phyloP scores from a whole-genome alignment of 805 yeast species.

The Candida ipomoeae region DNA sequence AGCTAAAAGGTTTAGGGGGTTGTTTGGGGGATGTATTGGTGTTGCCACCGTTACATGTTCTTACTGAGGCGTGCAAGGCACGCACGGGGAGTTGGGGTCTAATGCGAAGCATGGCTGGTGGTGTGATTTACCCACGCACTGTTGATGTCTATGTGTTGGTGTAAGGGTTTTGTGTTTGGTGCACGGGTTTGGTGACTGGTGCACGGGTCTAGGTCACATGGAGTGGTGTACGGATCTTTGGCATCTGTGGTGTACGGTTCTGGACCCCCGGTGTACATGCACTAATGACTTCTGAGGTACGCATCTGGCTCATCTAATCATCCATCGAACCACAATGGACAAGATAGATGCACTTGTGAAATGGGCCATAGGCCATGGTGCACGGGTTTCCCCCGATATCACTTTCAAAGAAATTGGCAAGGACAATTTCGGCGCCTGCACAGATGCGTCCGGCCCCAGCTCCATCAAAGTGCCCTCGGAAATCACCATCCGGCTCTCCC shows the following conservation, averaged over 20 bases:
- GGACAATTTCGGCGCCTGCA: slow-evolving; percentile 27
- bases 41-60: not conserved
- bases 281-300: too few species aligned
- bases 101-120: not conserved
- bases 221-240: not conserved
- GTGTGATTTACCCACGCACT: too few species aligned
- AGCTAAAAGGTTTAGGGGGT: not conserved
- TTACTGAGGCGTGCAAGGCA: not conserved
- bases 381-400: slow-evolving; percentile 21
- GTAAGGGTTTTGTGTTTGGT: not conserved
- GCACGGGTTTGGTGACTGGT: not conserved
- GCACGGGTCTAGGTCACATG: too few species aligned
- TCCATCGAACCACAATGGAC: not conserved
- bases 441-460: slow-evolving; percentile 7
- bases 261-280: too few species aligned
- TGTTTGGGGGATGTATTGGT: too few species aligned
- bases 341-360: slow-evolving; percentile 18
- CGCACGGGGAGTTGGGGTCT: not conserved
- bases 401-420: slow-evolving; percentile 20
- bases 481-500: slow-evolving; percentile 19
- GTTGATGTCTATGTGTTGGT: not conserved
- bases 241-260: not conserved
- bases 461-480: slow-evolving; percentile 11
- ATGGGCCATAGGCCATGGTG: slow-evolving; percentile 34
- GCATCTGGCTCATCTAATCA: too few species aligned